phyloP scores from a whole-genome alignment of 2,329 filamentous ascomycete genomes.

The Capronia coronata region DNA sequence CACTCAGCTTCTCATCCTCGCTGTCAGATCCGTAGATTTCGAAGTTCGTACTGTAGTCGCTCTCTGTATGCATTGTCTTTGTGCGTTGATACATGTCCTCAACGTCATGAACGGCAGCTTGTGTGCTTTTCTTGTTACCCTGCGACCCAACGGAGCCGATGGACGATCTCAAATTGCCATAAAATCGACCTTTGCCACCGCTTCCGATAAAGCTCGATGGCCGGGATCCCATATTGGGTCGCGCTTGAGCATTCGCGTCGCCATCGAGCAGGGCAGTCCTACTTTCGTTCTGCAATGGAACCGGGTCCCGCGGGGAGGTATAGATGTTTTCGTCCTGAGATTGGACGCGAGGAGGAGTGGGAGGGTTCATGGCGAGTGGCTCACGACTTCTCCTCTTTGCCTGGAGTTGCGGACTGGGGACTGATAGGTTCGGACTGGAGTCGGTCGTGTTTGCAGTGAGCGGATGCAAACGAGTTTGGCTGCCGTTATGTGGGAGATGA shows the following conservation, averaged over 20 bases:
- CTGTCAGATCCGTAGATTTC: slow-evolving; percentile 22
- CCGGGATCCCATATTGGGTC: slow-evolving; percentile 3
- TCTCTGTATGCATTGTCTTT: slow-evolving; percentile 25
- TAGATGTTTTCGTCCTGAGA: slow-evolving; percentile 23
- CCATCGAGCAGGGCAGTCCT: neutral
- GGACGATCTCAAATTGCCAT: slow-evolving; percentile 33
- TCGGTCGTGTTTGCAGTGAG: slow-evolving; percentile 7
- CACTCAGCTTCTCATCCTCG: slow-evolving; percentile 14
- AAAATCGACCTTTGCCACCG: slow-evolving; percentile 36
- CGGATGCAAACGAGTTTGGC: slow-evolving; percentile 1
- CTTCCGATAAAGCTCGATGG: slow-evolving; percentile 31
- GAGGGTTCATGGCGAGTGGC: slow-evolving; percentile 43
- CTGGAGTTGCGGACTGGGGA: slow-evolving; percentile 13
- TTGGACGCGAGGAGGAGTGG: slow-evolving; percentile 37
- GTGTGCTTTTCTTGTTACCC: slow-evolving; percentile 4
- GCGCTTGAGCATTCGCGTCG: slow-evolving; percentile 1
- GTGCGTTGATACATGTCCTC: slow-evolving; percentile 21
- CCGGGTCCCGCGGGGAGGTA: slow-evolving; percentile 5
- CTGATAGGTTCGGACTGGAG: slow-evolving; percentile 8
- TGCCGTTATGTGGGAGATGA: slow-evolving; percentile 4
- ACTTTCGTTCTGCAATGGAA: neutral
- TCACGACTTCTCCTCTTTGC: slow-evolving; percentile 31
- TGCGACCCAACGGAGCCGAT: slow-evolving; percentile 12
- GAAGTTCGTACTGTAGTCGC: slow-evolving; percentile 25
- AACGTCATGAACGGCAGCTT: neutral